Evolutionary conservation across 176 grass and related monocot species (phyloP), one percentile per base, ranked within the genome.

Genomic region (Aegilops tauschii): DNA sequence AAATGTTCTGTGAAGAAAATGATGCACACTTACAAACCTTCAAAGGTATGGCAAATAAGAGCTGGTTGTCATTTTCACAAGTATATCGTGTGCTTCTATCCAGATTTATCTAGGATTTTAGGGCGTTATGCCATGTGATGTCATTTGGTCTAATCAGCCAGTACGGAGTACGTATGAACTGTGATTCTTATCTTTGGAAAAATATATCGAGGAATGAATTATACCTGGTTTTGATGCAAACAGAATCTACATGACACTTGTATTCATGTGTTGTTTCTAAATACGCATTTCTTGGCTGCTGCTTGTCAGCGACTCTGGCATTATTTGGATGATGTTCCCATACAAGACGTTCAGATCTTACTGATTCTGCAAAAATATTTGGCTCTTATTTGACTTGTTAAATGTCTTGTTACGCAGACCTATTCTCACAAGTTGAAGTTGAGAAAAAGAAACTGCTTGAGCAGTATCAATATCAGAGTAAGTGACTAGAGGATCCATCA

Each of bases 401-500:
- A 64, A 81, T 47, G 52, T 44, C 81, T 34, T 85, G 14, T 63
- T 79, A 52, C 81, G 80, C 87, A 98, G 93, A 94, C 6, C 49
- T 98, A 80, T 94, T 92, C 78, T 87, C 81, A 21, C 89, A 98
- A 91, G 82, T 87, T 80, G 90, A 95, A 91, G 86, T 89, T 83
- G 96, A 98, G 82, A 98, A 95, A 82, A 81, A 89, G 79, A 91
- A 91, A 68, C 73, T 95, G 61, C 70, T 81, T 69, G 56, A 65
- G 68, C 85, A 90, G 78, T 98, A 94, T 44, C 75, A 94, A 85
- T 78, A 94, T 80, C 81, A 94, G 12, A 85, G 93, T 98, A 78
- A 95, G 91, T 91, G 74, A 65, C 56, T 54, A 68, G 21, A 84
- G 35, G 29, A 77, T 81, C 42, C 45, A 2, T 25, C 16, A 69